Evolutionary conservation across 352 stramenopile genomes (phyloP).

Genomic region (Phytopythium aichiense): DNA sequence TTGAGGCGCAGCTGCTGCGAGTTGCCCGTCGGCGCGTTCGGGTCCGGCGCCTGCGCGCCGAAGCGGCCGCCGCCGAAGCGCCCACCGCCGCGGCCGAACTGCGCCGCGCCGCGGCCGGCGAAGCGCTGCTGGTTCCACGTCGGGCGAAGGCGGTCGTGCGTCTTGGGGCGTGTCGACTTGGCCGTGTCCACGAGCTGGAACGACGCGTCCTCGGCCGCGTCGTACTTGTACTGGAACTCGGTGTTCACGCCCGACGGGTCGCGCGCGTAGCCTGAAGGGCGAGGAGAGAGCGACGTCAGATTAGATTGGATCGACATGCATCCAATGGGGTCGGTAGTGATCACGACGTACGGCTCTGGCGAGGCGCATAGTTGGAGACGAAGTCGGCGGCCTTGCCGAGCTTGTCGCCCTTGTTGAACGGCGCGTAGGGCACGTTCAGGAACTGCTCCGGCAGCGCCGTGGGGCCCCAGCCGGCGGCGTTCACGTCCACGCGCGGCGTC

Average conservation of each 20-base stretch:
- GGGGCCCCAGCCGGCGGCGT: slow-evolving; percentile 79
- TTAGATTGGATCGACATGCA: no score
- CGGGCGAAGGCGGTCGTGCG: slow-evolving; percentile 70
- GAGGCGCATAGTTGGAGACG: slow-evolving; percentile 67
- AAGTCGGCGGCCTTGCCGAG: slow-evolving; percentile 94
- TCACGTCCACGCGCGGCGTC: slow-evolving; percentile 77
- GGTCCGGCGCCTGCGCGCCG: slow-evolving; percentile 25
- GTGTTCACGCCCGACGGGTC: slow-evolving; percentile 86
- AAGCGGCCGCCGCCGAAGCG: slow-evolving; percentile 20
- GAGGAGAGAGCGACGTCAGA: background rate
- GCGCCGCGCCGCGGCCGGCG: slow-evolving; percentile 41
- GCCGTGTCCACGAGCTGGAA: slow-evolving; percentile 95
- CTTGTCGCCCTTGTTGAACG: slow-evolving; percentile 95
- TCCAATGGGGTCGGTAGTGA: background rate
- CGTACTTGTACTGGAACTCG: slow-evolving; percentile 94
- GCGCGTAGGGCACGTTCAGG: slow-evolving; percentile 92
- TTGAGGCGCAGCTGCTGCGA: slow-evolving; percentile 76
- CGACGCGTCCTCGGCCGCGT: slow-evolving; percentile 86
- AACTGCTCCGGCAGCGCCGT: slow-evolving; percentile 88
- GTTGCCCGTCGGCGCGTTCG: slow-evolving; percentile 35
- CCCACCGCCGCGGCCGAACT: slow-evolving; percentile 28
- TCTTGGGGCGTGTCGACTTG: slow-evolving; percentile 80
- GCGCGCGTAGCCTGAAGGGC: slow-evolving; percentile 26
- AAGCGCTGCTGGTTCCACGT: slow-evolving; percentile 88
- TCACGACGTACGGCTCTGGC: slow-evolving; percentile 20